Percentiles rank a stretch among this genome's conserved stretches.
phyloP scores from a whole-genome alignment of 2,329 filamentous ascomycete genomes.

The Botrytis deweyae region DNA sequence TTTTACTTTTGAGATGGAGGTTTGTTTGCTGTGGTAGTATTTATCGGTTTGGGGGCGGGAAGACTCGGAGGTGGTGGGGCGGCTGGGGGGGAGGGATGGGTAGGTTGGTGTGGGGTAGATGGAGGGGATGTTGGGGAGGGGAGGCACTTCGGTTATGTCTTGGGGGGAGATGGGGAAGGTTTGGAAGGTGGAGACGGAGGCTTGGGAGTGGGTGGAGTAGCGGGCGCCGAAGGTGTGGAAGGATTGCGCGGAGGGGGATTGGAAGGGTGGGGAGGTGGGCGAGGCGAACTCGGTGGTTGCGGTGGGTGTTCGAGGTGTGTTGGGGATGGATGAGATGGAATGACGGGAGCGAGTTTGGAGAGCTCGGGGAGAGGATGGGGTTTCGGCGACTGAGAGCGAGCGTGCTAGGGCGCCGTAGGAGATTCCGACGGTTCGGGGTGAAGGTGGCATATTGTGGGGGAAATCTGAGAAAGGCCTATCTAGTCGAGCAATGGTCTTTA shows the following conservation, averaged over 20 bases:
- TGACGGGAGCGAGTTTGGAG: neutral
- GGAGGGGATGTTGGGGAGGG: slow-evolving; percentile 3
- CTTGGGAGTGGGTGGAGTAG: slow-evolving; percentile 4
- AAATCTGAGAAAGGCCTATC: slow-evolving; percentile 10
- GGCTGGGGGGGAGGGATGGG: neutral
- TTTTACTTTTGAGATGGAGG: slow-evolving; percentile 20
- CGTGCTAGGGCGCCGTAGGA: neutral
- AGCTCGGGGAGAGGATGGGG: neutral
- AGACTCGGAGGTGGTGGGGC: neutral
- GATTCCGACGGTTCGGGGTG: neutral
- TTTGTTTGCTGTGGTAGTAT: slow-evolving; percentile 15
- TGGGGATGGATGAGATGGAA: slow-evolving; percentile 9
- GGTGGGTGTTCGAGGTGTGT: neutral
- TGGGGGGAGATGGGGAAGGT: slow-evolving; percentile 11
- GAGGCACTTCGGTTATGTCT: slow-evolving; percentile 2
- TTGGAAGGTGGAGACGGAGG: slow-evolving; percentile 14
- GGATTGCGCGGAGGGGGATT: slow-evolving; percentile 1
- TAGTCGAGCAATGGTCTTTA: slow-evolving; percentile 1
- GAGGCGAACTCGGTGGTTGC: neutral
- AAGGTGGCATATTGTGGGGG: neutral
- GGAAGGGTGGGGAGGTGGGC: neutral
- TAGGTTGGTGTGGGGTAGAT: neutral
- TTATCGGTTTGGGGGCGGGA: neutral
- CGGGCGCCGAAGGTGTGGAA: slow-evolving; percentile 14
- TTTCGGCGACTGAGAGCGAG: neutral